Evolutionary conservation across 495 filamentous ascomycete species (phyloP).

Genomic region (Lindgomyces ingoldianus): DNA sequence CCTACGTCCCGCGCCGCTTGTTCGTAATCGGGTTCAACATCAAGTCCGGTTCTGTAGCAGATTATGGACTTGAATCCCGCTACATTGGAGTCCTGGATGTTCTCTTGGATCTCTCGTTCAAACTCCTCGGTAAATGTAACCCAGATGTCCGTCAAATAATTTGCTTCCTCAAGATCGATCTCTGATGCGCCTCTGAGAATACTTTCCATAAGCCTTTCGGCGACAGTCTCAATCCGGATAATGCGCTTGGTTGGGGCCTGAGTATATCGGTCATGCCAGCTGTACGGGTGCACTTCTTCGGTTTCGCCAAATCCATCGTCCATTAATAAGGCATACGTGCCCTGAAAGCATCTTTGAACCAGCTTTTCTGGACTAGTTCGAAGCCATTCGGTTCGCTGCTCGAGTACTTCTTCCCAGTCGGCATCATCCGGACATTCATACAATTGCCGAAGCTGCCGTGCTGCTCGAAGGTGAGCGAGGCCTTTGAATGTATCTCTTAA

Average conservation of each 20-base stretch:
- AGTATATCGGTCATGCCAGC: conserved; percentile 72
- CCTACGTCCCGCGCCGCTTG: conserved; percentile 33
- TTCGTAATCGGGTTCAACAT: conserved; percentile 47
- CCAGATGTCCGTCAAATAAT: conserved; percentile 41
- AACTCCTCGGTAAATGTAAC: conserved; percentile 51
- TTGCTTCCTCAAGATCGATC: conserved; percentile 33
- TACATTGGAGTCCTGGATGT: conserved; percentile 65
- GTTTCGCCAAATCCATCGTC: conserved; percentile 70
- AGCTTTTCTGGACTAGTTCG: conserved; percentile 60
- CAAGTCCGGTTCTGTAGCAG: conserved; percentile 79
- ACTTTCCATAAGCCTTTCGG: conserved; percentile 61
- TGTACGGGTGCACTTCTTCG: conserved; percentile 59
- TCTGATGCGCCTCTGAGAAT: conserved; percentile 41
- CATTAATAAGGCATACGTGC: conserved; percentile 74
- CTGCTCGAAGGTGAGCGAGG: conserved; percentile 69
- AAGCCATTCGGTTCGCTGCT: conserved; percentile 45
- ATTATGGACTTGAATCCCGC: conserved; percentile 84
- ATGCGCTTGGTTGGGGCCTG: conserved; percentile 68
- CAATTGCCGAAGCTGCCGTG: conserved; percentile 64
- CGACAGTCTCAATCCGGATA: conserved; percentile 79
- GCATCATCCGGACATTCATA: conserved; percentile 66
- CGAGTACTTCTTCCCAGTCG: conserved; percentile 61
- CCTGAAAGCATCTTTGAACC: conserved; percentile 64
- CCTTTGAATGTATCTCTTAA: conserved; percentile 60
- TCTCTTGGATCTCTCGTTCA: conserved; percentile 51